Evolutionary conservation across 2,329 filamentous ascomycete genomes (phyloP).

Genomic region (Neurospora sp.): DNA sequence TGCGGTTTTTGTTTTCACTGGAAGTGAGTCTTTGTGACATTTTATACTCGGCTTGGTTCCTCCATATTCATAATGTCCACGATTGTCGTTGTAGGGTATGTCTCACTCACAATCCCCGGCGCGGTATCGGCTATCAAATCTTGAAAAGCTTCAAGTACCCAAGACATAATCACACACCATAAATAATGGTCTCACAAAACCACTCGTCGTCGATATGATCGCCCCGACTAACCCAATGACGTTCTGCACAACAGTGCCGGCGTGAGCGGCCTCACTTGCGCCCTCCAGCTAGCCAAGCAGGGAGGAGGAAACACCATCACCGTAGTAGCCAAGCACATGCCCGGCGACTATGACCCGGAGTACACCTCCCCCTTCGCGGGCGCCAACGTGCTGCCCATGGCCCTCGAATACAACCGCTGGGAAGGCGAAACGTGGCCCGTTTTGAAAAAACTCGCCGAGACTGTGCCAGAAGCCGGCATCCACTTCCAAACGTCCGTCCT

Average conservation of each 20-base stretch:
- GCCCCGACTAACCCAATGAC: neutral
- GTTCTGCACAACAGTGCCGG: conserved; percentile 29
- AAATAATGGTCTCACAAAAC: neutral
- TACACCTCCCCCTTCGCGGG: conserved; percentile 88
- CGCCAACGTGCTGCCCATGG: conserved; percentile 66
- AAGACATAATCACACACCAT: neutral
- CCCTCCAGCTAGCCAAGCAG: conserved; percentile 36
- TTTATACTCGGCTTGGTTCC: neutral
- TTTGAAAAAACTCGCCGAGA: conserved; percentile 47
- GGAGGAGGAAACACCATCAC: conserved; percentile 28
- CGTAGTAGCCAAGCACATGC: conserved; percentile 68
- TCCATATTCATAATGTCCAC: conserved; percentile 20
- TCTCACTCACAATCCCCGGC: neutral
- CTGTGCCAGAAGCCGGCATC: conserved; percentile 68
- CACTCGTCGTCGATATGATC: neutral
- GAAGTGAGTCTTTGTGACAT: neutral
- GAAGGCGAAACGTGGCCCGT: conserved; percentile 57
- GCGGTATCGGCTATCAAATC: neutral
- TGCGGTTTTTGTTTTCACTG: neutral
- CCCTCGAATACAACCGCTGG: conserved; percentile 37
- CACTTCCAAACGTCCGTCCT: conserved; percentile 58
- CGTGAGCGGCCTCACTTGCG: conserved; percentile 42
- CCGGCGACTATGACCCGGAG: conserved; percentile 84
- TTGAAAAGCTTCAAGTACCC: neutral
- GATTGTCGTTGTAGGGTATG: conserved; percentile 30